Evolutionary conservation across 108 stramenopile species (phyloP), one percentile per base, ranked within the genome.

Genomic region (Aurantiochytrium sp.): DNA sequence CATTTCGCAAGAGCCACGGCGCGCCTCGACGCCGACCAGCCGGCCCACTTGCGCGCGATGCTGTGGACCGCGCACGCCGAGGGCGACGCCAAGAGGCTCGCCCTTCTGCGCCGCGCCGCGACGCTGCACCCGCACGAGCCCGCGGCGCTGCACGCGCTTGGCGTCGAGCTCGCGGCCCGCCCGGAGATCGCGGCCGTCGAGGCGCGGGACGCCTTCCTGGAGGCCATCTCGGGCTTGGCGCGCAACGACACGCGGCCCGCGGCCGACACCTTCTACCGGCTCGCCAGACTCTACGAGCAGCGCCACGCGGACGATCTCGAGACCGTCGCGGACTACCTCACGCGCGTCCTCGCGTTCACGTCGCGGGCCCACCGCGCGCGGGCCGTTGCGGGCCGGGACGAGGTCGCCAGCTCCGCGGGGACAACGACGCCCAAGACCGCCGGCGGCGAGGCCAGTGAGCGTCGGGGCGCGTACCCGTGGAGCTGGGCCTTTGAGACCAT

Each of bases 141-240:
- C 27, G 73, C 73, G 12, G 73, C 73, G 12, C 32, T 81, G 10
- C 73, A 81, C 30, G 73, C 73, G 6, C 73, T 81, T 42, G 73
- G 73, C 1, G 73, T 48, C 19, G 73, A 81, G 30, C 59, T 65
- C 19, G 2, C 39, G 1, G 39, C 15, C 2, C 73, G 73, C 21
- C 17, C 42, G 19, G 42, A 48, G 73, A 24, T 24, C 0, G 10
- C 22, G 10, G 12, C 19, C 19, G n/a, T 19, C 21, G 19, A 48
- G 32, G 73, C 24, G 8, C 42, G 45, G 6, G 45, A 81, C 12
- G 39, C 42, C 17, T 81, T 81, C 3, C n/a, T 41, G 12, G 73
- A 81, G 73, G 73, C 73, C 24, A 81, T 41, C 24, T 6, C n/a
- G 17, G 6, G 39, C 30, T 17, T 81, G 39, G 6, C 12, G 12